These are phyloP conservation scores for Metrosideros polymorpha DNA, from an alignment of 441 rosid species.

Conservation along the genomic window DNA sequence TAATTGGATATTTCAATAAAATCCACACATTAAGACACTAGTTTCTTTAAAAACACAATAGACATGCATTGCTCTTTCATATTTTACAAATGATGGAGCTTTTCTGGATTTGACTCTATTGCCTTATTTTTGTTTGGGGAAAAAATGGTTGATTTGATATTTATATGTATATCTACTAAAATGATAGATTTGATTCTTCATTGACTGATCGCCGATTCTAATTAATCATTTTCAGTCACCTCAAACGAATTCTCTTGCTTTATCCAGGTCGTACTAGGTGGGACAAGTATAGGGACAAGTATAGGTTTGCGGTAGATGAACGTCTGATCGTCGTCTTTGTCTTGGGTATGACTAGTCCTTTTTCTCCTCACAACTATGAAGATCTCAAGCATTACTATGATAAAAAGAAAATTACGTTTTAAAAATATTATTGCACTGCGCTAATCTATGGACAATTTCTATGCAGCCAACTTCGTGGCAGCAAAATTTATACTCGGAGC, in stretches of 20 bases:
- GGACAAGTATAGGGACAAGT: too few relatives aligned
- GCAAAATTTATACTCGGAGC: background rate
- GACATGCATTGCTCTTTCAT: background rate
- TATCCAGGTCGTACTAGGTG: fast-evolving
- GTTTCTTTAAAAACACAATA: background rate
- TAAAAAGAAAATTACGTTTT: background rate
- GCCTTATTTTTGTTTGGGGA: too few relatives aligned
- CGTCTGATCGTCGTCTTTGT: background rate
- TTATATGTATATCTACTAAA: too few relatives aligned
- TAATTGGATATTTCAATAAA: background rate
- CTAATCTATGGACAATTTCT: background rate
- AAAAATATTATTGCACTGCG: background rate
- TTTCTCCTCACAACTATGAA: background rate
- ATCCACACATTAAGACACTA: background rate
- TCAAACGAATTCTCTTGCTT: too few relatives aligned
- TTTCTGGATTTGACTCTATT: background rate
- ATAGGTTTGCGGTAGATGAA: fast-evolving
- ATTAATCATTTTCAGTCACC: background rate
- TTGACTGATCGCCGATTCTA: background rate
- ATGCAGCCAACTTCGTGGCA: background rate
- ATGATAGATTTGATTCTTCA: background rate
- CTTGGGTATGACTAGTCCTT: background rate
- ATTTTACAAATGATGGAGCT: too few relatives aligned
- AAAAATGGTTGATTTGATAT: too few relatives aligned
- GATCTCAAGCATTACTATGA: background rate